Evolutionary conservation across 352 stramenopile genomes (phyloP).

Genomic region (Phytophthora sojae): DNA sequence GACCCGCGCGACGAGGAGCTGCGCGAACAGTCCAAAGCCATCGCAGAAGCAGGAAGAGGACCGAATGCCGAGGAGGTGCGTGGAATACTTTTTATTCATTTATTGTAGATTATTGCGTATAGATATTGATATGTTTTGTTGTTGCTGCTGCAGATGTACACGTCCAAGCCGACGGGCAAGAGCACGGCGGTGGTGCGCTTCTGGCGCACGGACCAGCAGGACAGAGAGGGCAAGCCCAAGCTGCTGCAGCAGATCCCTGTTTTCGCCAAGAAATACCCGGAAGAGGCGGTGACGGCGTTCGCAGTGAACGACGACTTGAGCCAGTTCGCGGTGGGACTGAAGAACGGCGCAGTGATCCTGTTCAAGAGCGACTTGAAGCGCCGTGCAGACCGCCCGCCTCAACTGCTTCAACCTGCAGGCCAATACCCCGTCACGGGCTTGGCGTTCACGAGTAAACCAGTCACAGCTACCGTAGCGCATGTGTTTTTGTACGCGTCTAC

Average conservation of each 20-base stretch:
- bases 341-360: conserved; percentile 87
- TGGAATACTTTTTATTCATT: conserved; percentile 11
- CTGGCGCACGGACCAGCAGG: conserved; percentile 90
- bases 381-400: conserved; percentile 68
- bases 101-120: neutral
- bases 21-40: conserved; percentile 78
- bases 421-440: conserved; percentile 84
- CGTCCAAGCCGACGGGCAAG: conserved; percentile 67
- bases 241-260: conserved; percentile 87
- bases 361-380: conserved; percentile 85
- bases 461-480: conserved; percentile 66
- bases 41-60: conserved; percentile 74
- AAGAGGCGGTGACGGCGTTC: conserved; percentile 89
- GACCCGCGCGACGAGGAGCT: conserved; percentile 82
- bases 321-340: conserved; percentile 82
- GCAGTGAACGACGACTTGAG: conserved; percentile 85
- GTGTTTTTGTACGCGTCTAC: conserved; percentile 87
- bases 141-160: conserved; percentile 55
- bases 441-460: conserved; percentile 81
- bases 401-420: conserved; percentile 79
- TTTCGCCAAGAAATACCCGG: conserved; percentile 90
- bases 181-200: conserved; percentile 83
- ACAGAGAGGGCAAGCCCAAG: conserved; percentile 86
- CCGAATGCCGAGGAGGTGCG: conserved; percentile 66
- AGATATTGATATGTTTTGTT: neutral